Conservation (phyloP, 768 basidiomycete species). For the Leccinum ochraceum region DNA sequence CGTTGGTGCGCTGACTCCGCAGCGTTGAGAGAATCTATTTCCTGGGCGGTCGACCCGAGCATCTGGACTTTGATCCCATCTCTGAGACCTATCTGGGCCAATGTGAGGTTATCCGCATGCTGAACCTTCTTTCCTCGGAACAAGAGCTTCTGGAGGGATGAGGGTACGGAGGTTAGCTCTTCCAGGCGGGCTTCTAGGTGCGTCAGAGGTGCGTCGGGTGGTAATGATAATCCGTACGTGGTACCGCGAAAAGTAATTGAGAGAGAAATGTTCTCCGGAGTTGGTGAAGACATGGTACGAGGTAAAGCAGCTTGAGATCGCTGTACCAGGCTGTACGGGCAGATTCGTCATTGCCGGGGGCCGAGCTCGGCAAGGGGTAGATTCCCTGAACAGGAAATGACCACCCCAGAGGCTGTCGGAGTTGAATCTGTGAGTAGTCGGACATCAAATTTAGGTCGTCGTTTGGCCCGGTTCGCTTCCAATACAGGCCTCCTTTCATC, state of each 20-base stretch:
- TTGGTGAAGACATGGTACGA: constrained; percentile 13
- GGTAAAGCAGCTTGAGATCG: too few species aligned
- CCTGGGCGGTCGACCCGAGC: constrained; percentile 63
- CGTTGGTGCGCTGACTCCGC: constrained; percentile 59
- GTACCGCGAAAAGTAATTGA: constrained; percentile 50
- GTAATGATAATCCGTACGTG: constrained; percentile 47
- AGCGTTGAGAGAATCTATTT: constrained; percentile 53
- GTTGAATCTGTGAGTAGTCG: too few species aligned
- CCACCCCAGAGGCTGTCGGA: too few species aligned
- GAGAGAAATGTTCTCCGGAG: constrained; percentile 15
- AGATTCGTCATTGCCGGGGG: too few species aligned
- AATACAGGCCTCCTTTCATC: too few species aligned
- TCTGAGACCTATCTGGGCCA: constrained; percentile 56
- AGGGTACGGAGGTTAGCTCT: constrained; percentile 66
- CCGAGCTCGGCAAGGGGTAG: too few species aligned
- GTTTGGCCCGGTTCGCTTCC: too few species aligned
- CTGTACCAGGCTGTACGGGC: too few species aligned
- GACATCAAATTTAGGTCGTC: too few species aligned
- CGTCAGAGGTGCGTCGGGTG: constrained; percentile 51
- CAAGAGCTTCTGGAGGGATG: constrained; percentile 67
- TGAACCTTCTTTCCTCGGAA: constrained; percentile 63
- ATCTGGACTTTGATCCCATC: constrained; percentile 68
- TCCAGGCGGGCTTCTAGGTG: constrained; percentile 53
- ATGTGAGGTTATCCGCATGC: constrained; percentile 31
- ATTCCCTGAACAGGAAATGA: too few species aligned